A percentile compares a stretch with the other conserved stretches of the same genome.
Conservation (phyloP, 192 early-diverging fungal species). For the Pilaira anomala region DNA sequence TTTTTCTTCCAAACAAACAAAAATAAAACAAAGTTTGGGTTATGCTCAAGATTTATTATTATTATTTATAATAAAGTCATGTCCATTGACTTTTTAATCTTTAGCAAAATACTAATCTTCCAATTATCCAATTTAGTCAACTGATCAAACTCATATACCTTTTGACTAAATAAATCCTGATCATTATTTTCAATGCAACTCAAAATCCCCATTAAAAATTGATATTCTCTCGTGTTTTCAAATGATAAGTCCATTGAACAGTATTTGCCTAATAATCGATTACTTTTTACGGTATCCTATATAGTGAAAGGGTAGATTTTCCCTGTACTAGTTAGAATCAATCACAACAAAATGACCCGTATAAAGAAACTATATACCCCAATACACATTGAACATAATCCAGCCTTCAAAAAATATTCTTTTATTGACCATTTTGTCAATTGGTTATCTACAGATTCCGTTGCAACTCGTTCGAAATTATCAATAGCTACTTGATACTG, state of each 20-base stretch:
- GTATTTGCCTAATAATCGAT: constrained; percentile 77
- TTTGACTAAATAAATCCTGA: constrained; percentile 77
- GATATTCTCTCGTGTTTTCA: constrained; percentile 76
- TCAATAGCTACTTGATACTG: constrained; percentile 85
- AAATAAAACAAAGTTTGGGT: too few relatives aligned
- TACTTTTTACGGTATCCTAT: constrained; percentile 73
- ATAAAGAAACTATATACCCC: constrained; percentile 42
- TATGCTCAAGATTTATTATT: too few relatives aligned
- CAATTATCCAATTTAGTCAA: constrained; percentile 91
- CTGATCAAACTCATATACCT: constrained; percentile 78
- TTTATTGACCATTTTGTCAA: constrained; percentile 93
- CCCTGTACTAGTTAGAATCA: background rate
- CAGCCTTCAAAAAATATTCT: constrained; percentile 96
- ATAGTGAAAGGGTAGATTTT: background rate
- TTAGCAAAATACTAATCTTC: constrained; percentile 89
- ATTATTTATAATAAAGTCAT: too few relatives aligned
- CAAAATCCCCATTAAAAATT: constrained; percentile 68
- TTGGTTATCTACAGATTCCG: constrained; percentile 79
- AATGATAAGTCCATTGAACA: constrained; percentile 84
- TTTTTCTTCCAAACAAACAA: too few relatives aligned
- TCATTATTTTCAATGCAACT: constrained; percentile 74
- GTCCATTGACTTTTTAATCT: constrained; percentile 62
- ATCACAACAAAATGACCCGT: background rate
- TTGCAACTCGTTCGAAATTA: constrained; percentile 84
- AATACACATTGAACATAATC: constrained; percentile 81